A percentile compares a stretch with the other conserved stretches of the same genome.
phyloP scores from a whole-genome alignment of 108 stramenopile species.

The Hondaea fermentalgiana region DNA sequence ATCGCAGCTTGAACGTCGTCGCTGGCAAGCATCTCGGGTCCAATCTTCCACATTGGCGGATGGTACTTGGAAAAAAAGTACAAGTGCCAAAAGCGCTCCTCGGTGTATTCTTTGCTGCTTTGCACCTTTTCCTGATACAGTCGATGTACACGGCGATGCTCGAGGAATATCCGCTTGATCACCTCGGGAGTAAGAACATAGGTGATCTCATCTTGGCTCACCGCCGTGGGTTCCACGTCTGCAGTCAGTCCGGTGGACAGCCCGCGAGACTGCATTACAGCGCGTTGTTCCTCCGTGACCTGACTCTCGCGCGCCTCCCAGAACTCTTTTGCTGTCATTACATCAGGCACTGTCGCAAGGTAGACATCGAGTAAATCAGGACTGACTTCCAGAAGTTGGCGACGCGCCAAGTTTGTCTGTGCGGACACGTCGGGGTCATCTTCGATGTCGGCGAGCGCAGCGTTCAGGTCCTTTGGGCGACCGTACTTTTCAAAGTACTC shows the following conservation, averaged over 20 bases:
- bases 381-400: background rate
- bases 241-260: background rate
- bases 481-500: slow-evolving; percentile 18
- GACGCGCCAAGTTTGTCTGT: background rate
- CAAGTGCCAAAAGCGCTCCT: background rate
- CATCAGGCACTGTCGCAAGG: background rate
- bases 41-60: background rate
- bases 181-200: background rate
- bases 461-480: background rate
- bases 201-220: background rate
- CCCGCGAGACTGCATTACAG: background rate
- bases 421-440: background rate
- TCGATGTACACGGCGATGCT: background rate
- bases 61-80: background rate
- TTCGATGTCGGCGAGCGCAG: background rate
- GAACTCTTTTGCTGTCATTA: background rate
- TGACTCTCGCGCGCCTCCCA: slow-evolving; percentile 5
- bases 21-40: background rate
- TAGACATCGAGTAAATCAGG: background rate
- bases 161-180: background rate
- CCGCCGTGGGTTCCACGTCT: background rate
- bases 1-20: background rate
- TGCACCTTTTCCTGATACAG: slow-evolving; percentile 2
- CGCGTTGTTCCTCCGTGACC: background rate
- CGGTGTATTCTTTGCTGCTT: background rate